Evolutionary conservation across 179 eudicot species (phyloP).

Genomic region (Heliamphora pulchella): DNA sequence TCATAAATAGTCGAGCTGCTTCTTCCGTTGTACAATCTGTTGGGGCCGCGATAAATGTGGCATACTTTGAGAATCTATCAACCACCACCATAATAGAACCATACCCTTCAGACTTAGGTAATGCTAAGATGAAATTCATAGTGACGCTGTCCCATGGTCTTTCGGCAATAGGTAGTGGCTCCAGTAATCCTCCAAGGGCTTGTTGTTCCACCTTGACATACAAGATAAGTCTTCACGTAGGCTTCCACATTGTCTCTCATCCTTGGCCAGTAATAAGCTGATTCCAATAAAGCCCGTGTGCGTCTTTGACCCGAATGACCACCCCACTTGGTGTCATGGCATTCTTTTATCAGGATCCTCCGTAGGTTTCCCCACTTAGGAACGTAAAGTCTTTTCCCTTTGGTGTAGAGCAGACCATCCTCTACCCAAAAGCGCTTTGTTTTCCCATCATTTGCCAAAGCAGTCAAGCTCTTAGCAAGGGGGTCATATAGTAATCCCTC

Average conservation of each 20-base stretch:
- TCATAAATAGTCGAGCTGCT: no score
- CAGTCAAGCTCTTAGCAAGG: not conserved
- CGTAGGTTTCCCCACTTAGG: not conserved
- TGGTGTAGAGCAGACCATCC: not conserved
- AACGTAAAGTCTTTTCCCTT: not conserved
- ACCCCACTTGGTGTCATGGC: not conserved
- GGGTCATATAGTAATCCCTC: not conserved
- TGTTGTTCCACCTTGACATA: not conserved
- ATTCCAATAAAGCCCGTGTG: not conserved
- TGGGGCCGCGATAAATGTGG: no score
- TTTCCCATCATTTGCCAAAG: not conserved
- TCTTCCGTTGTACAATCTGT: no score
- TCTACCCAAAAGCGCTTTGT: not conserved
- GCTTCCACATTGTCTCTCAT: no score
- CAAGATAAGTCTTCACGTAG: not conserved
- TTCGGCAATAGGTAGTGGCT: not conserved
- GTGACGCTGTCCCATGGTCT: not conserved
- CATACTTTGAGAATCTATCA: no score
- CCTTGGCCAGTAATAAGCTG: no score
- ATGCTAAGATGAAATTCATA: not conserved
- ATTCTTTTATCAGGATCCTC: not conserved
- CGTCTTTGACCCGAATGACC: not conserved
- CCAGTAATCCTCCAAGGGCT: not conserved
- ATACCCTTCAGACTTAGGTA: not conserved
- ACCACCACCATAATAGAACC: no score